Evolutionary conservation across 306 rosid species (phyloP).

Genomic region (Notholithocarpus densiflorus): DNA sequence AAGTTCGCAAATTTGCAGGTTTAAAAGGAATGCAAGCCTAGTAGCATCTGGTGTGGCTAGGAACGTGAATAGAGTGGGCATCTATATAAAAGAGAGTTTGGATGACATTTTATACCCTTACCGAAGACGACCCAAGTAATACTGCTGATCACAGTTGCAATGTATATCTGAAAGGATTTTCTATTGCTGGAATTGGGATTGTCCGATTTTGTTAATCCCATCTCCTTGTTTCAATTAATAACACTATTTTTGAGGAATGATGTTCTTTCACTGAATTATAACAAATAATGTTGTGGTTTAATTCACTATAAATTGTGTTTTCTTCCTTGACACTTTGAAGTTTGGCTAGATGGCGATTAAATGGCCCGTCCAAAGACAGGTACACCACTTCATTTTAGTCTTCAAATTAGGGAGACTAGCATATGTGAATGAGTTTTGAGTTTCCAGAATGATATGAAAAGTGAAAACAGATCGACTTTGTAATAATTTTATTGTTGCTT

Average conservation of each 20-base stretch:
- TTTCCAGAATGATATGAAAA: too few relatives aligned
- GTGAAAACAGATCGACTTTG: too few relatives aligned
- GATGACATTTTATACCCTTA: constrained; percentile 70
- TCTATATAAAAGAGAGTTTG: constrained; percentile 54
- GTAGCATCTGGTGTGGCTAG: constrained; percentile 80
- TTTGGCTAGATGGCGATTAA: not conserved
- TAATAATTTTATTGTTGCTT: too few relatives aligned
- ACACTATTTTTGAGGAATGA: not conserved
- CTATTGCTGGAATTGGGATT: constrained; percentile 1
- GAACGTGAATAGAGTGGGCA: constrained; percentile 70
- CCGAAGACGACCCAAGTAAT: constrained; percentile 66
- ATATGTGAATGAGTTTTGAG: too few relatives aligned
- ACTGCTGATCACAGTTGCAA: not conserved
- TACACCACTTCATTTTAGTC: too few relatives aligned
- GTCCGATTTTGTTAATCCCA: not conserved
- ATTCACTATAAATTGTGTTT: not conserved
- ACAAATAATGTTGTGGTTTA: not conserved
- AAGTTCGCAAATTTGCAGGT: constrained; percentile 45
- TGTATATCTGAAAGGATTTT: not conserved
- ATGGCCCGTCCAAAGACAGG: too few relatives aligned
- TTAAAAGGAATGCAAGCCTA: constrained; percentile 66
- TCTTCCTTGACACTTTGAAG: not conserved
- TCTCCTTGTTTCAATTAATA: not conserved
- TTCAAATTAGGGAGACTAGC: too few relatives aligned
- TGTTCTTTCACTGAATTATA: constrained; percentile 4